Percentiles rank a stretch among this genome's conserved stretches.
Conservation (phyloP, 2,329 filamentous ascomycete genomes). For the Trichoderma brevicompactum region DNA sequence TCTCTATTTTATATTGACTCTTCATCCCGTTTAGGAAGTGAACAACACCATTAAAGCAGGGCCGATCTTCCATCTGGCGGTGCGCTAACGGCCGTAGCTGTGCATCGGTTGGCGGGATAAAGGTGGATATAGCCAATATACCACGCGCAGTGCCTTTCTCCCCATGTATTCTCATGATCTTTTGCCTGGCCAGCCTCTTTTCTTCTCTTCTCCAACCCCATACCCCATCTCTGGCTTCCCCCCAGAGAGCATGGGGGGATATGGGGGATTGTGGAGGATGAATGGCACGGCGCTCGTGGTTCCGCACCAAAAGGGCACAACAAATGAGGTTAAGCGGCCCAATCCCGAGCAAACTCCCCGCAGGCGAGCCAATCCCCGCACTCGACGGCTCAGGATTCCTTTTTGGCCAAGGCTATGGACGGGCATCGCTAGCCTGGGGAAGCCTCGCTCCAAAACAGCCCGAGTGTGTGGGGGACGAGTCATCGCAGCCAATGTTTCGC, state of each 20-base stretch:
- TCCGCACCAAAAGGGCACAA: not conserved
- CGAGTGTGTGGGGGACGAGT: conserved; percentile 9
- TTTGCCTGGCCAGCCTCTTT: not conserved
- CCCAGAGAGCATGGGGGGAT: not conserved
- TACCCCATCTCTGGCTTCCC: not conserved
- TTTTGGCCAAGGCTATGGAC: not conserved
- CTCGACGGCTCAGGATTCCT: not conserved
- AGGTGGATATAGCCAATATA: conserved; percentile 5
- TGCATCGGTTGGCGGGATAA: conserved; percentile 6
- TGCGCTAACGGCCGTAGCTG: conserved; percentile 5
- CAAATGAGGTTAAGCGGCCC: conserved; percentile 2
- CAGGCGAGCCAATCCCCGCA: conserved; percentile 11
- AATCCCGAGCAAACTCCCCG: conserved; percentile 15
- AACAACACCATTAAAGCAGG: not conserved
- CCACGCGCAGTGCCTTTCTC: not conserved
- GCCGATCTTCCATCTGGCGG: conserved; percentile 14
- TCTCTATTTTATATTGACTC: not conserved
- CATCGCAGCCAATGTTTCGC: not conserved
- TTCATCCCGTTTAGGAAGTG: not conserved
- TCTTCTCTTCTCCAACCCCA: not conserved
- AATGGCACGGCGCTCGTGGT: conserved; percentile 1
- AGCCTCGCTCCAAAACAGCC: conserved; percentile 12
- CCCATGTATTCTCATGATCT: not conserved
- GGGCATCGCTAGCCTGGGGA: not conserved
- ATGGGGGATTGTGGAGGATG: conserved; percentile 5